Evolutionary conservation across 1,284 basidiomycete species (phyloP).

Genomic region (Omphalotus olearius): DNA sequence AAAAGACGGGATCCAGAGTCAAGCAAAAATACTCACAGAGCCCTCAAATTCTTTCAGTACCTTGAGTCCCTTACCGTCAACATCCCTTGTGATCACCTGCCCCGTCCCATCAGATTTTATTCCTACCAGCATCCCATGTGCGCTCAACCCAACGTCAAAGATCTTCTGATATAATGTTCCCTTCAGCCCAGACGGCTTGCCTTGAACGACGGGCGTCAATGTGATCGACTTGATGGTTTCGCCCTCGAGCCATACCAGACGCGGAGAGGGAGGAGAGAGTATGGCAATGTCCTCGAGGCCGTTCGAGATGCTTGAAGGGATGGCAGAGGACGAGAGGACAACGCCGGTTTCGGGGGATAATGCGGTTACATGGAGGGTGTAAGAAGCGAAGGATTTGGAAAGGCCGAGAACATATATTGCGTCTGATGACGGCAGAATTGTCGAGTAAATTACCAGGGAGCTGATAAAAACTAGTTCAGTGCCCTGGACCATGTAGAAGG

Average conservation of each 20-base stretch:
- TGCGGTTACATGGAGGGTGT: constrained; percentile 63
- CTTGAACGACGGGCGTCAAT: constrained; percentile 51
- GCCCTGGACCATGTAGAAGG: constrained; percentile 1
- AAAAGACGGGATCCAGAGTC: constrained; percentile 6
- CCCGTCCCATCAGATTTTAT: constrained; percentile 50
- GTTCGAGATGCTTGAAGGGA: constrained; percentile 56
- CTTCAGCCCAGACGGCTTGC: constrained; percentile 40
- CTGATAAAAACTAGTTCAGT: constrained; percentile 29
- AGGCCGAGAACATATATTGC: constrained; percentile 69
- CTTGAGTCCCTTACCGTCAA: constrained; percentile 32
- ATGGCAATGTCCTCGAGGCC: constrained; percentile 40
- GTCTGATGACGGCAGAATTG: constrained; percentile 47
- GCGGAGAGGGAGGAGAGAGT: constrained; percentile 31
- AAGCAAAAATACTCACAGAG: constrained; percentile 37
- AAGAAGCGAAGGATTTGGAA: constrained; percentile 55
- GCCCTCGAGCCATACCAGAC: constrained; percentile 67
- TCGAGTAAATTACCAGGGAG: constrained; percentile 62
- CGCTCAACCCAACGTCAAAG: constrained; percentile 50
- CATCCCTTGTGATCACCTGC: constrained; percentile 43
- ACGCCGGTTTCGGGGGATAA: constrained; percentile 55
- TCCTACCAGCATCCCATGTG: constrained; percentile 48
- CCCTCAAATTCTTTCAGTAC: constrained; percentile 59
- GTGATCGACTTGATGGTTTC: constrained; percentile 49
- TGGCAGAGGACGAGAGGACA: constrained; percentile 43
- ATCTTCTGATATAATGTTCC: constrained; percentile 42